Evolutionary conservation across 202 grass and related monocot species (phyloP), one percentile per base, ranked within the genome.

Genomic region (Panicum virgatum): DNA sequence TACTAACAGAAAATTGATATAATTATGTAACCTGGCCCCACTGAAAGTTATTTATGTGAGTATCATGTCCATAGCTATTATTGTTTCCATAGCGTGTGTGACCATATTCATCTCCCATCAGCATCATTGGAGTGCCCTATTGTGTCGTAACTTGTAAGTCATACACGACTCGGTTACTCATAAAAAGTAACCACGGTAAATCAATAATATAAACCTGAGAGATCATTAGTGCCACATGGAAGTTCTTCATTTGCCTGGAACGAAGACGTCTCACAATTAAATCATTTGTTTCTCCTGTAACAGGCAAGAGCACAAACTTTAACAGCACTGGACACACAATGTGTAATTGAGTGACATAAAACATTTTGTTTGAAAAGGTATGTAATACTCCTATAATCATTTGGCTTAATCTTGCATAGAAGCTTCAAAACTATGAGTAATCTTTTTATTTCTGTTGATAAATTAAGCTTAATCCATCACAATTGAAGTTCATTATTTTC

Each of bases 11-110:
- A 83, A 90, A 92, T 72, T 10, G 66, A 83, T 30, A 82, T 70
- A 82, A 75, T 60, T 73, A 51, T 60, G 52, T 57, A 80, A 96
- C 96, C 93, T 94, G 89, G 57, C 70, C 85, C 96, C 96, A 99
- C 29, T 99, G 96, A 62, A 96, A 99, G 91, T 99, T 81, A 78
- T 96, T 99, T 67, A 99, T 92, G 78, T 74, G 56, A 85, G 90
- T 99, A 79, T 99, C 96, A 90, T 99, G 96, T 27, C 96, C 96
- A 82, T 99, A 99, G 32, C 93, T 96, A 84, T 99, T 99, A 85
- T 99, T 99, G 73, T 99, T 99, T 86, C 96, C 96, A 89, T 90
- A 89, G 69, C 89, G 96, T 69, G 96, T 96, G 77, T 96, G 96
- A 47, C 83, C 96, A 89, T 96, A 99, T 70, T 96, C 96, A n/a